Base-by-base conservation (phyloP, 2,329 filamentous ascomycete species). In the Clonostachys chloroleuca region DNA sequence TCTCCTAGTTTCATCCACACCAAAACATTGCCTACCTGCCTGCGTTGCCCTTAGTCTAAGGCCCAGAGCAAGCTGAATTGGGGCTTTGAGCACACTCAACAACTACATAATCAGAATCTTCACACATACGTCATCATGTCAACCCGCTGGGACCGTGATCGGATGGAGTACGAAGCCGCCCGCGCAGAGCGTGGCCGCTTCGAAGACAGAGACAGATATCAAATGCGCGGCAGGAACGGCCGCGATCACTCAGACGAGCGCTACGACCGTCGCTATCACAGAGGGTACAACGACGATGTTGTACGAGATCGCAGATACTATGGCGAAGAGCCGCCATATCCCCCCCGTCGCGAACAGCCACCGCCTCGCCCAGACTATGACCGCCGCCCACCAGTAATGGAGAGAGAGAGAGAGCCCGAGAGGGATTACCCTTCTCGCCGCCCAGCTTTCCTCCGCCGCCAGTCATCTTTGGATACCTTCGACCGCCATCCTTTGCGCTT, bases 391-490 rank as follows among this genome's bases (percentile, higher is more conserved):
- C 49, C 49, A 10, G 72, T 78, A 41, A 63, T 83, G 52, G 72
- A 77, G 49, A 73, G 24, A 74, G 47, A 82, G 77, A 30, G 24
- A 30, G 8, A 30, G 24, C 24, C 24, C 8, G 49, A 83, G 46
- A 63, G 75, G 44, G 75, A 70, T 12, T 61, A 65, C 35, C 66
- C 75, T 5, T 78, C 77, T 46, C 75, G 77, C 34, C 78, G 87
- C 42, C 91, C 90, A 3, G 59, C 75, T 33, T 76, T 92, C 52
- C 60, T 94, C 44, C 81, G 92, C 49, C 82, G 92, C 40, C 91
- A 95, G 64, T 95, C 90, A 13, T 95, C 90, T 45, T 75, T 96
- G 37, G 92, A 96, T 64, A 95, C 88, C 0, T 96, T 90, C 61
- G 92, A 96, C 66, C 84, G 91, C 43, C 83, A 83, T 30, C 86